phyloP scores from a whole-genome alignment of 352 stramenopile species.

The Phytopythium boreale region DNA sequence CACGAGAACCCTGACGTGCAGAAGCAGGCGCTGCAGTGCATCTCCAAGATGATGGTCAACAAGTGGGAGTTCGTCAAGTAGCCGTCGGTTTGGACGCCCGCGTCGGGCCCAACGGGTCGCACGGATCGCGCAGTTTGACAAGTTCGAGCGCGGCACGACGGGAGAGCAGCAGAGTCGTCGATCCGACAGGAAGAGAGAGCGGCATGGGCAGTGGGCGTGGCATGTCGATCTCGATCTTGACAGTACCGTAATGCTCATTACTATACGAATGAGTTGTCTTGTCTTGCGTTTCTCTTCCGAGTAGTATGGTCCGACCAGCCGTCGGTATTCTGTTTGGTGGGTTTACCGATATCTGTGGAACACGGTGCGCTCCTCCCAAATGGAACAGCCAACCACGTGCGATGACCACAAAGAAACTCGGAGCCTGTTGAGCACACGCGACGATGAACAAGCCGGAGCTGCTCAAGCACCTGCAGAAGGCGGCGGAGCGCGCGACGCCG shows the following conservation, averaged over 20 bases:
- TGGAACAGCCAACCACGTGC: background rate
- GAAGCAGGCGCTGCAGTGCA: conserved; percentile 96
- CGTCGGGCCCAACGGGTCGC: background rate
- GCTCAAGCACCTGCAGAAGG: conserved; percentile 44
- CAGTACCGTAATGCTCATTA: background rate
- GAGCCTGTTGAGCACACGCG: background rate
- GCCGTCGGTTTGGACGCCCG: background rate
- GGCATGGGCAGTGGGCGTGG: background rate
- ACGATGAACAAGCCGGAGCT: conserved; percentile 43
- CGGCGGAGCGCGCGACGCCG: conserved; percentile 26
- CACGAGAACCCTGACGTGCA: conserved; percentile 96
- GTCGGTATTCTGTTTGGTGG: background rate
- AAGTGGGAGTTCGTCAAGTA: conserved; percentile 97
- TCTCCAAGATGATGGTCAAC: conserved; percentile 99
- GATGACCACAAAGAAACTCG: background rate
- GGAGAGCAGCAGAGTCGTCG: too few species aligned
- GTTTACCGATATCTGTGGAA: background rate
- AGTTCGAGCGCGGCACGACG: background rate
- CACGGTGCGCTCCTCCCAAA: background rate
- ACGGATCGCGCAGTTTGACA: too few species aligned
- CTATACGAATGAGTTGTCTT: background rate
- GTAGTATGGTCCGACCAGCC: background rate
- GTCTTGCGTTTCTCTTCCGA: background rate
- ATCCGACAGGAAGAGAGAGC: too few species aligned
- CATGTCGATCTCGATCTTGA: background rate